These are phyloP conservation scores for Oryza glumipatula DNA, from an alignment of 176 grass and related monocot genomes.

Conservation along the genomic window DNA sequence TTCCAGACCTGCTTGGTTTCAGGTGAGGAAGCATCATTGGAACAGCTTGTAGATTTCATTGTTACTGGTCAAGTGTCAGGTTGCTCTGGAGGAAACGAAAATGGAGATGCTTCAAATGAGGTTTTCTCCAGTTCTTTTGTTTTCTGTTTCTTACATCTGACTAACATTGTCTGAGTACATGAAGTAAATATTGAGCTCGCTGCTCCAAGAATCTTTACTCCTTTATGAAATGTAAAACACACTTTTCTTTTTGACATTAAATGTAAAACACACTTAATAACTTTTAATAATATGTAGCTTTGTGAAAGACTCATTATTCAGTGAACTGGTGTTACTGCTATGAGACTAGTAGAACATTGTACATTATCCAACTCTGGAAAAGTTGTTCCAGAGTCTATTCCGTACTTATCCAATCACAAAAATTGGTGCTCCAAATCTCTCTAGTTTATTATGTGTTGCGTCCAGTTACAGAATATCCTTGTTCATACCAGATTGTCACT, in stretches of 20 bases:
- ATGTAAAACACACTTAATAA: conserved; percentile 10
- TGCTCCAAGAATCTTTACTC: not conserved
- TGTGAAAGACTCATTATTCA: conserved; percentile 6
- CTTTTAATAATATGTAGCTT: conserved; percentile 1
- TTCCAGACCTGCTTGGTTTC: conserved; percentile 45
- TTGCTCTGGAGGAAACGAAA: conserved; percentile 39
- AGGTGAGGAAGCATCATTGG: conserved; percentile 69
- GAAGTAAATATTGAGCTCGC: not conserved
- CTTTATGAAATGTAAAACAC: not conserved
- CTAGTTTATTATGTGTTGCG: conserved; percentile 1
- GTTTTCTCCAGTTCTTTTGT: conserved; percentile 33
- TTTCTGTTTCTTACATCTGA: conserved; percentile 22
- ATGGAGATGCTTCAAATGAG: conserved; percentile 49
- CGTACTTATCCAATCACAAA: not conserved
- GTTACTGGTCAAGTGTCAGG: conserved; percentile 55
- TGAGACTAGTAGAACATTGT: conserved; percentile 32
- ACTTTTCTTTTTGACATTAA: not conserved
- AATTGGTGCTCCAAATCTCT: not conserved
- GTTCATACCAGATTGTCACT: conserved; percentile 7
- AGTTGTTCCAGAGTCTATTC: not conserved
- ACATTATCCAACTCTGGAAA: not conserved
- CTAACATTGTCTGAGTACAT: not conserved
- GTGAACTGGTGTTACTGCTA: conserved; percentile 1
- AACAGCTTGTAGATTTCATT: conserved; percentile 75
- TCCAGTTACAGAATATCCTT: not conserved